These are phyloP conservation scores for Suhomyces terraborum DNA, from an alignment of 1,139 yeast genomes.

Conservation along the genomic window DNA sequence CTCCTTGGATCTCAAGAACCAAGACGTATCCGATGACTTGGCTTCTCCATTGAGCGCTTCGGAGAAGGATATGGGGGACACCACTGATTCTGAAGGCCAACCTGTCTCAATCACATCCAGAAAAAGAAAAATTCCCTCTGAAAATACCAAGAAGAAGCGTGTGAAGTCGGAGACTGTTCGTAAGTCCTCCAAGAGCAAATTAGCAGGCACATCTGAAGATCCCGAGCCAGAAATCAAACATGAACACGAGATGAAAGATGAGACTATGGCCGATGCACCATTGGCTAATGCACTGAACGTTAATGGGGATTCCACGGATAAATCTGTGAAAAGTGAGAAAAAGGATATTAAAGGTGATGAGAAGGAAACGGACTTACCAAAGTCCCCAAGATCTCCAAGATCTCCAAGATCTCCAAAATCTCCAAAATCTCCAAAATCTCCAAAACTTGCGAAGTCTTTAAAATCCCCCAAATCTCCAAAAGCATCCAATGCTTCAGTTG, in stretches of 20 bases:
- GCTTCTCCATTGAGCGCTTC: not conserved
- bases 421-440: not conserved
- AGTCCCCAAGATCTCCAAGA: not conserved
- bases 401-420: not conserved
- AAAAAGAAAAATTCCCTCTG: constrained; percentile 18
- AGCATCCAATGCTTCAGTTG: not conserved
- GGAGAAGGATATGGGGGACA: not conserved
- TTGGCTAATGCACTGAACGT: not conserved
- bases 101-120: constrained; percentile 16
- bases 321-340: not conserved
- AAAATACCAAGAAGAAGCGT: constrained; percentile 19
- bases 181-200: not conserved
- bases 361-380: not conserved
- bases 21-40: constrained; percentile 1
- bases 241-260: not conserved
- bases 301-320: not conserved
- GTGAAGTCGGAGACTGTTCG: constrained; percentile 27
- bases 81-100: constrained; percentile 12
- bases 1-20: constrained; percentile 1
- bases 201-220: not conserved
- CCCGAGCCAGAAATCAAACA: not conserved
- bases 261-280: not conserved
- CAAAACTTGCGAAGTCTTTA: not conserved
- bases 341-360: not conserved
- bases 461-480: not conserved